Base-by-base conservation (phyloP, 148 eudicot species). In the Camellia lanceoleosa region DNA sequence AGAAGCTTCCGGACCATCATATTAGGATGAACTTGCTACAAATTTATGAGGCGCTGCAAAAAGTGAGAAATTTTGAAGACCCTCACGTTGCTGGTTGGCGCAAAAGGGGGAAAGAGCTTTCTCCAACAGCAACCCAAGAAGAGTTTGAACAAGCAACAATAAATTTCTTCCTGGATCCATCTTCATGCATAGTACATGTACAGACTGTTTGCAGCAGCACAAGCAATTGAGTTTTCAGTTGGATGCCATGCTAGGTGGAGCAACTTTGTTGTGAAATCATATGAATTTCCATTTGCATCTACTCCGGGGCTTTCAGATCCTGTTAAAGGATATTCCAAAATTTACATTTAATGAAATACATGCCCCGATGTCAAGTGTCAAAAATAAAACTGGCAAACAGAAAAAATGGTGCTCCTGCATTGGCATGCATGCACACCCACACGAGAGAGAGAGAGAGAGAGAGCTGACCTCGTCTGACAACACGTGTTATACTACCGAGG, bases 121-220 rank as follows among this genome's bases (percentile, higher is more conserved):
- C 79, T 78, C 73, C 67, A 84, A 55, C 56, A 78, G 85, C 86
- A 74, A 82, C 82, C 77, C 82, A 78, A 81, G 74, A 81, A 80
- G 79, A 80, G 38, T 55, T 64, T 69, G 71, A 74, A 51, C 82
- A n/a, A 54, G 71, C 82, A 41, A 72, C 30, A 68, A 44, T 49
- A 55, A 68, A 61, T 30, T 68, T 51, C 43, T 62, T 67, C 71
- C 81, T 19, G 60, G 73, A 71, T 30, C 74, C 66, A 77, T 73
- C 75, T 71, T 86, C 87, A 91, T 73, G 94, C 94, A 81, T 91
- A 88, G 79, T 91, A 91, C 94, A 91, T 91, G 85, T 91, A 91
- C 92, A 91, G 82, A 84, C 94, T 91, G 88, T 91, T 91, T 75
- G 92, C 89, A 85, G 94, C 94, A 84, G 94, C 94, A 89, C 94